Evolutionary conservation across 164 flowering plant species (phyloP).

Genomic region (Magnolia sinica): DNA sequence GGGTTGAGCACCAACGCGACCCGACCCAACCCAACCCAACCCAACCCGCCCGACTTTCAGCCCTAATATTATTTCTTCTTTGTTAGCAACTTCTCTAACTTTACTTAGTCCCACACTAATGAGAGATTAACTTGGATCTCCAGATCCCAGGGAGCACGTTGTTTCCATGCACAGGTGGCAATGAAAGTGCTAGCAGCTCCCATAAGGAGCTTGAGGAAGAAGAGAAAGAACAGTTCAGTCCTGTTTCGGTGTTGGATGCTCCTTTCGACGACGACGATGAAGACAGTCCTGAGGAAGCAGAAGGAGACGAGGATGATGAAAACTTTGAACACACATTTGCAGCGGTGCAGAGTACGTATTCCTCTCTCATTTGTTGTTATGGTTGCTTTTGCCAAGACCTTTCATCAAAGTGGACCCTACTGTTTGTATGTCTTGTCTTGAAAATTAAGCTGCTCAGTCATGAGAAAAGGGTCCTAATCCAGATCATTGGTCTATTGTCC

Average conservation of each 20-base stretch:
- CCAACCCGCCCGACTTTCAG: no score
- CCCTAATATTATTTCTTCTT: no score
- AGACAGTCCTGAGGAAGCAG: slow-evolving; percentile 12
- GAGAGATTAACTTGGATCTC: background rate
- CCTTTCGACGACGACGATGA: slow-evolving; percentile 57
- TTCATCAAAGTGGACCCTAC: background rate
- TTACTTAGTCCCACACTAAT: background rate
- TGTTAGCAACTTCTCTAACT: no score
- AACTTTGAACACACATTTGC: slow-evolving; percentile 62
- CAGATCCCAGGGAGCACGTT: background rate
- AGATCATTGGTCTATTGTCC: no score
- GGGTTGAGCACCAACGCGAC: no score
- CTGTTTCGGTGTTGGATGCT: slow-evolving; percentile 84
- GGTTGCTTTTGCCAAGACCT: no score
- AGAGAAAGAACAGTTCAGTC: slow-evolving; percentile 83
- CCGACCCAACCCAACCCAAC: no score
- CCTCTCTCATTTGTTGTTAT: background rate
- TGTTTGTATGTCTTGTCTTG: background rate
- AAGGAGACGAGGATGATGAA: slow-evolving; percentile 28
- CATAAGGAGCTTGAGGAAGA: slow-evolving; percentile 46
- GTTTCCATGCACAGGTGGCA: slow-evolving; percentile 16
- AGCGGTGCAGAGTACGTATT: slow-evolving; percentile 62
- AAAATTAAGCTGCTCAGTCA: no score
- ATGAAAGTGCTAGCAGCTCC: slow-evolving; percentile 18
- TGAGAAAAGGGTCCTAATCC: no score